phyloP scores from a whole-genome alignment of 2,329 filamentous ascomycete genomes.

The Xylariaceae sp. region DNA sequence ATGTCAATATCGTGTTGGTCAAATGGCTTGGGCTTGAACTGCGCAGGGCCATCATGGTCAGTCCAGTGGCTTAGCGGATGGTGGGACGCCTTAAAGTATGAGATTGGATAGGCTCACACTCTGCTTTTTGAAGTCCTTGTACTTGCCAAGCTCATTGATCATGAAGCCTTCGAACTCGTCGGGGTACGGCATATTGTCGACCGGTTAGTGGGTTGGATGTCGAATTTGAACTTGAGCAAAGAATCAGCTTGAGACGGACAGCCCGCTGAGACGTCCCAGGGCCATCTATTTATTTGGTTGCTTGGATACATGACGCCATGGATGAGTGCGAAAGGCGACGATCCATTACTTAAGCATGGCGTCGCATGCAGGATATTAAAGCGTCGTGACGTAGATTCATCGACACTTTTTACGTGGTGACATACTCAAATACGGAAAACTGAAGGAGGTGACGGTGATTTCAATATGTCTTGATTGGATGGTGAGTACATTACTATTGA shows the following conservation, averaged over 20 bases:
- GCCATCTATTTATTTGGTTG: background rate
- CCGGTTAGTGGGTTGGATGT: background rate
- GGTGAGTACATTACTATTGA: too few species aligned
- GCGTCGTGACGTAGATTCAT: constrained; percentile 10
- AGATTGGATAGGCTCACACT: constrained; percentile 18
- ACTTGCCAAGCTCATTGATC: constrained; percentile 32
- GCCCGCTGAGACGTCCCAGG: background rate
- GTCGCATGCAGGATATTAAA: background rate
- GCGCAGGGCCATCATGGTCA: background rate
- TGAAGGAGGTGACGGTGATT: background rate
- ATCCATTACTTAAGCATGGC: background rate
- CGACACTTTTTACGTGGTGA: too few species aligned
- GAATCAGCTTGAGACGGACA: too few species aligned
- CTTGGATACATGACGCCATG: constrained; percentile 12
- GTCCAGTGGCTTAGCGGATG: background rate
- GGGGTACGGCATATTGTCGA: constrained; percentile 30
- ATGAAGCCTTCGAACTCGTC: constrained; percentile 33
- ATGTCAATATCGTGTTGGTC: constrained; percentile 61
- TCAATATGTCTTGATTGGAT: background rate
- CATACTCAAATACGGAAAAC: background rate
- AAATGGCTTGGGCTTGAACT: constrained; percentile 34
- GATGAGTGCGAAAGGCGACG: background rate
- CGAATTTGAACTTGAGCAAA: background rate
- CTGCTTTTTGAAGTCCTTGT: constrained; percentile 32
- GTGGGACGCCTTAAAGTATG: background rate